Evolutionary conservation across 495 filamentous ascomycete genomes (phyloP).

Genomic region (Trichoderma erinaceum): DNA sequence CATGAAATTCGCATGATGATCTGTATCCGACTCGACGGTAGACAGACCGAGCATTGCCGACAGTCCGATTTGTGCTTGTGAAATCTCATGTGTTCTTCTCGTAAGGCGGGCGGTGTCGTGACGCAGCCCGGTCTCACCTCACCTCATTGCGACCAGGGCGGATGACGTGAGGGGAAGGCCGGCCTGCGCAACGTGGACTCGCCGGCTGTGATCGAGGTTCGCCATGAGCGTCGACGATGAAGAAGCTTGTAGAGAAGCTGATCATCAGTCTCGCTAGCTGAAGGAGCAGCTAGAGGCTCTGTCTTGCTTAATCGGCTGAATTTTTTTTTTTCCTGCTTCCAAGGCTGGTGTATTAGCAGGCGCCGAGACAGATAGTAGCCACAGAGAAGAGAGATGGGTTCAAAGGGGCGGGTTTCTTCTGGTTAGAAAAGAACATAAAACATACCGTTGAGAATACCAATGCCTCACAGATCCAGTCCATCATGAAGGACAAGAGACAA

Average conservation of each 20-base stretch:
- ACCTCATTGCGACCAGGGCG: background rate
- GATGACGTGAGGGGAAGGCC: constrained; percentile 11
- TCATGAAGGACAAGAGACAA: background rate
- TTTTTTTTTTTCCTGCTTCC: background rate
- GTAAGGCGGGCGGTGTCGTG: background rate
- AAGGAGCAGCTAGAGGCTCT: background rate
- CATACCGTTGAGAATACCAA: background rate
- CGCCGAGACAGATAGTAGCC: background rate
- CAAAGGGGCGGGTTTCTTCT: background rate
- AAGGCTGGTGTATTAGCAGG: background rate
- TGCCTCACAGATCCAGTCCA: background rate
- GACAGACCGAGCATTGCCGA: background rate
- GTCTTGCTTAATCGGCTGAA: background rate
- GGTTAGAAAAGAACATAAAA: background rate
- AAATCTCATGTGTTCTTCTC: background rate
- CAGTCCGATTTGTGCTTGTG: background rate
- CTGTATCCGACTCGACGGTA: background rate
- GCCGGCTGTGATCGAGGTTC: background rate
- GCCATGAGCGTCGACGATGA: background rate
- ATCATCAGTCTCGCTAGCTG: too few species aligned
- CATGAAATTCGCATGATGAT: background rate
- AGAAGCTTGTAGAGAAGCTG: background rate
- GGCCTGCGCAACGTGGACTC: background rate
- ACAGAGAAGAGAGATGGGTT: background rate
- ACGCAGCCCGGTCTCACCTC: constrained; percentile 12